Conservation (phyloP, 805 yeast genomes). For the Torulaspora delbrueckii region DNA sequence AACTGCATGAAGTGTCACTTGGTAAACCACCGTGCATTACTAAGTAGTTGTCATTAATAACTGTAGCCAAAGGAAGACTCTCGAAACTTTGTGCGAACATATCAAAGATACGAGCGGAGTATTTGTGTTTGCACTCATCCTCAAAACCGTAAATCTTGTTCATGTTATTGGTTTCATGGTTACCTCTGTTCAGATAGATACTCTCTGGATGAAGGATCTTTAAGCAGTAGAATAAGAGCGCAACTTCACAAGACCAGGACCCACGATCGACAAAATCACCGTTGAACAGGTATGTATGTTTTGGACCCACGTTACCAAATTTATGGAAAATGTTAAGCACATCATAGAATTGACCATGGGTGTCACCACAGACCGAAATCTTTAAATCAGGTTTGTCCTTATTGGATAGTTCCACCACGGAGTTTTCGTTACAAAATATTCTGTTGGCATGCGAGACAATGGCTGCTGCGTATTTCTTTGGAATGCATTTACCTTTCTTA, state of each 20-base stretch:
- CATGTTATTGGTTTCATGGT: constrained; percentile 96
- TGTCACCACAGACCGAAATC: constrained; percentile 92
- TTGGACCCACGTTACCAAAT: constrained; percentile 61
- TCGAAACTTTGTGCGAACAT: constrained; percentile 85
- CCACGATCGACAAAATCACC: constrained; percentile 99
- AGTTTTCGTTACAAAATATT: constrained; percentile 58
- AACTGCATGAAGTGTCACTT: constrained; percentile 63
- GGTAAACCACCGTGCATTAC: constrained; percentile 96
- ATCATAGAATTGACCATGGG: constrained; percentile 95
- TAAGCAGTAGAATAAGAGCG: constrained; percentile 67
- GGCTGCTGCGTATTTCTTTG: constrained; percentile 79
- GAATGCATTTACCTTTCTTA: constrained; percentile 64
- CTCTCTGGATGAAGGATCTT: constrained; percentile 70
- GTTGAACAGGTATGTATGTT: constrained; percentile 78
- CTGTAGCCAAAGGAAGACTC: constrained; percentile 77
- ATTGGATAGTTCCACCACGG: constrained; percentile 65
- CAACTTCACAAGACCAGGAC: constrained; percentile 97
- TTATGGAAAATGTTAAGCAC: constrained; percentile 69
- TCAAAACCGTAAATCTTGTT: constrained; percentile 94
- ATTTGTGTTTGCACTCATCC: constrained; percentile 91
- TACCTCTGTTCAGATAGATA: constrained; percentile 82
- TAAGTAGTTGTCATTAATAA: constrained; percentile 71
- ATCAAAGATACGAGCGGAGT: constrained; percentile 70
- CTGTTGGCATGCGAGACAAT: constrained; percentile 68
- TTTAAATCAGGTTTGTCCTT: constrained; percentile 27